Percentiles rank a stretch among this genome's conserved stretches.
phyloP scores from a whole-genome alignment of 495 filamentous ascomycete species.

The Annulohypoxylon bovei region DNA sequence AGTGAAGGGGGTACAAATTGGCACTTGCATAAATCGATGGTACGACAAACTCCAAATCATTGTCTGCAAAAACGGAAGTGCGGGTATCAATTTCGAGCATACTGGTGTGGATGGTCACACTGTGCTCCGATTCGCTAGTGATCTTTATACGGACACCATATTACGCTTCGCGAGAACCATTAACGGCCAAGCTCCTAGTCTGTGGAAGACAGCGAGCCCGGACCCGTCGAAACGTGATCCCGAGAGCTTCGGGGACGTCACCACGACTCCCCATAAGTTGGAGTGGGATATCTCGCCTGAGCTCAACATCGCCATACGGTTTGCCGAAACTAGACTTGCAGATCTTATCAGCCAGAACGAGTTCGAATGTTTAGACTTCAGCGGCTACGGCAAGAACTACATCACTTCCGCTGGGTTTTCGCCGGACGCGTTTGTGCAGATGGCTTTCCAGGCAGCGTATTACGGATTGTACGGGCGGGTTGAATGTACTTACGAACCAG shows the following conservation, averaged over 20 bases:
- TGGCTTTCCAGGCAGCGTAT: conserved; percentile 99
- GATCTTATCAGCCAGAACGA: conserved; percentile 97
- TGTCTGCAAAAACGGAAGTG: conserved; percentile 97
- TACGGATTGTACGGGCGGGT: conserved; percentile 95
- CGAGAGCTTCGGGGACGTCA: conserved; percentile 91
- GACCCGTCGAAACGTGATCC: conserved; percentile 96
- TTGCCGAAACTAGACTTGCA: conserved; percentile 93
- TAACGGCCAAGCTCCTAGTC: conserved; percentile 89
- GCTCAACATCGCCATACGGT: conserved; percentile 87
- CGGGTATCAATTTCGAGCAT: conserved; percentile 99
- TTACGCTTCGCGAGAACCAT: conserved; percentile 95
- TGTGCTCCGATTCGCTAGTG: conserved; percentile 93
- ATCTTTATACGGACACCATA: conserved; percentile 98
- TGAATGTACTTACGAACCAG: conserved; percentile 96
- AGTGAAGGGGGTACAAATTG: conserved; percentile 91
- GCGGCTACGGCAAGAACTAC: conserved; percentile 92
- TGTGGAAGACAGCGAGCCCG: conserved; percentile 91
- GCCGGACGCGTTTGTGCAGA: conserved; percentile 96
- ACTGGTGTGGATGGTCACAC: conserved; percentile 98
- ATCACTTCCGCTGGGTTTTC: conserved; percentile 98
- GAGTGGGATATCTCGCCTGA: conserved; percentile 99
- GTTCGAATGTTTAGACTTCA: conserved; percentile 91
- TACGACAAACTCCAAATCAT: conserved; percentile 99
- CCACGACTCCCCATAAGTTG: conserved; percentile 91
- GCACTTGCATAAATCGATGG: conserved; percentile 98